Conservation (phyloP, 192 early-diverging fungal genomes). For the Coemansia sp. region DNA sequence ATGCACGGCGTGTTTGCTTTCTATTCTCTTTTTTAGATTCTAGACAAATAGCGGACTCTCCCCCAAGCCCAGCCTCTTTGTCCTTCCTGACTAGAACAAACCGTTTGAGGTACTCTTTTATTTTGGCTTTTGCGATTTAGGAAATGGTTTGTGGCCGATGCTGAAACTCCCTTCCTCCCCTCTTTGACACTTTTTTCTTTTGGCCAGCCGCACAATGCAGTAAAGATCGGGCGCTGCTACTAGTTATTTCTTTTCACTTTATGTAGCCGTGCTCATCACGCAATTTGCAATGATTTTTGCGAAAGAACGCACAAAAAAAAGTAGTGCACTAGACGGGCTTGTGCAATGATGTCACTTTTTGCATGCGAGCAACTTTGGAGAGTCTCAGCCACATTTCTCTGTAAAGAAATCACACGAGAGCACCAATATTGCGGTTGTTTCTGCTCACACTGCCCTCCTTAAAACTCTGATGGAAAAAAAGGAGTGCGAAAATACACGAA, state of each 20-base stretch:
- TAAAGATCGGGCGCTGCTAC: slow-evolving; percentile 1
- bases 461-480: not conserved
- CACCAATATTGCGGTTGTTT: not conserved
- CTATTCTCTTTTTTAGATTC: too few relatives aligned
- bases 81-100: not conserved
- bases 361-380: not conserved
- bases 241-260: not conserved
- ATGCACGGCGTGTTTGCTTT: too few relatives aligned
- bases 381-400: not conserved
- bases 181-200: not conserved
- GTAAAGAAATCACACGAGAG: not conserved
- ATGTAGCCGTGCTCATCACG: not conserved
- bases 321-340: not conserved
- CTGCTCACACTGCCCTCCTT: not conserved
- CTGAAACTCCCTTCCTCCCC: too few relatives aligned
- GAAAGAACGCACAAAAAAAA: not conserved
- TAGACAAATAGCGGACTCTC: too few relatives aligned
- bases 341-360: not conserved
- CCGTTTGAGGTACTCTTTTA: too few relatives aligned
- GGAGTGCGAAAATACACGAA: not conserved
- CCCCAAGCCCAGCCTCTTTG: not conserved
- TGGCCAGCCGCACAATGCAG: not conserved
- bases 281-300: not conserved
- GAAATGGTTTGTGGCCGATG: too few relatives aligned
- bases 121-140: too few relatives aligned